phyloP scores from a whole-genome alignment of 108 stramenopile genomes.

The Nitzschia sp. region DNA sequence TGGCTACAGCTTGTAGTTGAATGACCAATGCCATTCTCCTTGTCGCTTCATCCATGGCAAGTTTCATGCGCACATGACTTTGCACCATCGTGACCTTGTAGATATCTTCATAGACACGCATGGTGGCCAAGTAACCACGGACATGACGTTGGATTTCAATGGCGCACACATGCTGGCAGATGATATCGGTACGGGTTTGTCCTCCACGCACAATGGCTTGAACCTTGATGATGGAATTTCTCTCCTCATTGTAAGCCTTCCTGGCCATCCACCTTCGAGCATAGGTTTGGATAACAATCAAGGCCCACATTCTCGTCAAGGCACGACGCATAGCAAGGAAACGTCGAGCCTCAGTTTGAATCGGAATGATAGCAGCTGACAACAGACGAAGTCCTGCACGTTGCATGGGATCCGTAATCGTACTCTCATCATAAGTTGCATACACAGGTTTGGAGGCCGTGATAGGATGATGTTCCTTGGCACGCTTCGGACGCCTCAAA shows the following conservation, averaged over 20 bases:
- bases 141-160: conserved; percentile 68
- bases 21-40: conserved; percentile 43
- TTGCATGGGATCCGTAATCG: conserved; percentile 77
- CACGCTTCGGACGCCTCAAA: conserved; percentile 27
- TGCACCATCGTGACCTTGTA: conserved; percentile 60
- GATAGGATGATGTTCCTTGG: not conserved
- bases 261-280: conserved; percentile 56
- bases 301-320: conserved; percentile 66
- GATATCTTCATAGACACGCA: conserved; percentile 58
- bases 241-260: conserved; percentile 31
- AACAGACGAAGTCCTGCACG: conserved; percentile 70
- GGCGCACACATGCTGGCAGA: conserved; percentile 71
- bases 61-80: conserved; percentile 50
- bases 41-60: conserved; percentile 49
- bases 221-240: conserved; percentile 51
- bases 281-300: conserved; percentile 70
- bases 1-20: conserved; percentile 51
- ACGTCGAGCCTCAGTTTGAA: conserved; percentile 73
- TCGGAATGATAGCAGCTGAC: conserved; percentile 79
- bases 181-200: conserved; percentile 53
- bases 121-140: conserved; percentile 50
- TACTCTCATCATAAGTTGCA: conserved; percentile 35
- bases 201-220: conserved; percentile 68
- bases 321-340: conserved; percentile 64
- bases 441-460: conserved; percentile 7